A percentile compares a stretch with the other conserved stretches of the same genome.
Conservation (phyloP, 371 early-diverging fungal species). For the Blakeslea trispora region DNA sequence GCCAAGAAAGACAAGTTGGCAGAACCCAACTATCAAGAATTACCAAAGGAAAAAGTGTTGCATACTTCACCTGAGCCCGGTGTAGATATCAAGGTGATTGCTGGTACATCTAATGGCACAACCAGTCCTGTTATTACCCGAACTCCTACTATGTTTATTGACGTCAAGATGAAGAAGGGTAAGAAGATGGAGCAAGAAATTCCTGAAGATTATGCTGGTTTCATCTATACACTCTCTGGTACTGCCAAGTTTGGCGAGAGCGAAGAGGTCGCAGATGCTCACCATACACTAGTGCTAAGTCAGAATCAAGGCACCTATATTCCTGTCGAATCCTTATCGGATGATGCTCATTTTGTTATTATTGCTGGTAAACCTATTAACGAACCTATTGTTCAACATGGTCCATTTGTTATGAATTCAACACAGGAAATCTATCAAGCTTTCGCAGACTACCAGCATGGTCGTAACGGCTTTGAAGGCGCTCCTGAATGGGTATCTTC, state of each 20-base stretch:
- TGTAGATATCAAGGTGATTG: slow-evolving; percentile 75
- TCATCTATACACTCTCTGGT: slow-evolving; percentile 71
- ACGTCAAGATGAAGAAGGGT: slow-evolving; percentile 60
- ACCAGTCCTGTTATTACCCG: slow-evolving; percentile 63
- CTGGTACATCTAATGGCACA: slow-evolving; percentile 69
- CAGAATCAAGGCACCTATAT: slow-evolving; percentile 46
- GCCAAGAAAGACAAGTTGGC: slow-evolving; percentile 79
- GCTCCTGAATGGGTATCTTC: slow-evolving; percentile 44
- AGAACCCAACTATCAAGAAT: slow-evolving; percentile 79
- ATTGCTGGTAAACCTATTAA: slow-evolving; percentile 61
- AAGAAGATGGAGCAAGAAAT: slow-evolving; percentile 58
- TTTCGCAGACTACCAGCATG: slow-evolving; percentile 50
- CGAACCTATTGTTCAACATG: slow-evolving; percentile 61
- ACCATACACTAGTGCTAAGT: slow-evolving; percentile 56
- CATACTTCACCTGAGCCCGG: slow-evolving; percentile 57
- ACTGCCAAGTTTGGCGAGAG: slow-evolving; percentile 52
- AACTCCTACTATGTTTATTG: slow-evolving; percentile 75
- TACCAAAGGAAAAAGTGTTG: slow-evolving; percentile 59
- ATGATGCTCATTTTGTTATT: slow-evolving; percentile 58
- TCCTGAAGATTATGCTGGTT: slow-evolving; percentile 62
- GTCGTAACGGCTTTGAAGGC: slow-evolving; percentile 60
- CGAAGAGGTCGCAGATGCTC: slow-evolving; percentile 52
- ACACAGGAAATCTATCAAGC: slow-evolving; percentile 55
- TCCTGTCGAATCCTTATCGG: slow-evolving; percentile 51
- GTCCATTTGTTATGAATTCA: slow-evolving; percentile 68